Evolutionary conservation across 2,329 filamentous ascomycete genomes (phyloP).

Genomic region (Pseudogymnoascus sp.): DNA sequence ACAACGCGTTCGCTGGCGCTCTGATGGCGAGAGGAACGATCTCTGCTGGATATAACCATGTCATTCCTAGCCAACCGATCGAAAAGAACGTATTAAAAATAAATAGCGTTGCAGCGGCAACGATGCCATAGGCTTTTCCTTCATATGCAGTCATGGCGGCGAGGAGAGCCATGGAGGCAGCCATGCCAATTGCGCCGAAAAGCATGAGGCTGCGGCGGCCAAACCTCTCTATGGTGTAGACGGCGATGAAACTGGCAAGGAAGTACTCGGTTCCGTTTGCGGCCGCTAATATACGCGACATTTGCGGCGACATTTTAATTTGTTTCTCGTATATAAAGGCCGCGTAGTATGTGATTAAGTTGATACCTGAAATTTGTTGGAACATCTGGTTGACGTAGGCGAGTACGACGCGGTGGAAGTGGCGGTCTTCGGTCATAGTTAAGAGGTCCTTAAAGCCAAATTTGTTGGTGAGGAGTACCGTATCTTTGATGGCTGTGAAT

Average conservation of each 20-base stretch:
- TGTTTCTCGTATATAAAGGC: conserved; percentile 42
- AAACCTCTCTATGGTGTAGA: conserved; percentile 43
- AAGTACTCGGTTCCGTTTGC: conserved; percentile 40
- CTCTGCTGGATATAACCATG: conserved; percentile 50
- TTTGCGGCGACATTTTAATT: conserved; percentile 36
- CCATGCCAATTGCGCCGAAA: conserved; percentile 56
- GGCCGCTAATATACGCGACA: conserved; percentile 47
- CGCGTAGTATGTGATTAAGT: conserved; percentile 38
- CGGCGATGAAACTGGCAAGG: conserved; percentile 31
- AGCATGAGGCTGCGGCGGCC: conserved; percentile 65
- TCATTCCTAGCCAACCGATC: conserved; percentile 43
- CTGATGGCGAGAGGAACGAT: conserved; percentile 44
- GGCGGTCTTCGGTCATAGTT: conserved; percentile 42
- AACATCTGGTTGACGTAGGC: conserved; percentile 42
- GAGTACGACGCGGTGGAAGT: conserved; percentile 45
- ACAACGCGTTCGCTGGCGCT: conserved; percentile 50
- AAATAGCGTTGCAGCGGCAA: conserved; percentile 32
- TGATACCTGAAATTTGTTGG: conserved; percentile 41
- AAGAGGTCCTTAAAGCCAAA: conserved; percentile 36
- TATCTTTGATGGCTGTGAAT: conserved; percentile 44
- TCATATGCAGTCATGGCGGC: conserved; percentile 23
- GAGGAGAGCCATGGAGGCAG: conserved; percentile 56
- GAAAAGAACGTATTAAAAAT: conserved; percentile 47
- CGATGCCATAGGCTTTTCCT: conserved; percentile 24
- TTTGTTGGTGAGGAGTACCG: conserved; percentile 50